Base-by-base conservation (phyloP, 495 filamentous ascomycete genomes). In the Lepraria neglecta region DNA sequence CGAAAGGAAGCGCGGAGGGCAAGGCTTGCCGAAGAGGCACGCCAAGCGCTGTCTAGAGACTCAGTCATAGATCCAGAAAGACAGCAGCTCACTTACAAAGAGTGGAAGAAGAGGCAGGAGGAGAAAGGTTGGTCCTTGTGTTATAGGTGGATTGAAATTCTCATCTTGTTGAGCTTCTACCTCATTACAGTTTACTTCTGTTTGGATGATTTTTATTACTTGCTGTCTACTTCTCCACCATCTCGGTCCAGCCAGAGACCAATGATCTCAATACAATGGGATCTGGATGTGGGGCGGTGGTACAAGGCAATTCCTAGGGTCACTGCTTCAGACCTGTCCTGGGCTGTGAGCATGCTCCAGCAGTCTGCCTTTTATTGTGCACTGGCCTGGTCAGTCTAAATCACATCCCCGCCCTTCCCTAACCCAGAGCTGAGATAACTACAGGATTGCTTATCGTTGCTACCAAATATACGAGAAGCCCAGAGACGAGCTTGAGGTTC, bases 401-500 rank as follows among this genome's bases (percentile, higher is more conserved):
- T 43, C 15, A 33, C 21, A 14, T 17, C 7, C 44, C 14, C 38
- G 6, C 17, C 46, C 11, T 27, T 28, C 45, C 17, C 44, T 21
- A 12, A 42, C 21, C 14, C 6, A 51, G 7, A 46, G 28, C 19
- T 40, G 33, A 51, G 17, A 48, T 11, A 1, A 21, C 17, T 27
- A 24, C 59, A 92, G 90, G 91, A 82, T 96, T 57, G 76, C 87
- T 12, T 85, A 86, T 67, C 87, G 91, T 59, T 86, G 88, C 55
- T 92, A 87, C 74, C 86, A 90, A 68, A 90, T 95, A 28, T 63
- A 64, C 31, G 45, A 57, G 19, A 66, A 66, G 40, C 89, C 94
- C 10, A 90, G 96, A 40, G 88, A 92, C 52, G 85, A 95, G 46
- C 82, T 98, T 42, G 90, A 97, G 60, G 85, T 86, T 65, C 85